phyloP scores from a whole-genome alignment of 495 filamentous ascomycete species.

The Polyplosphaeria fusca region DNA sequence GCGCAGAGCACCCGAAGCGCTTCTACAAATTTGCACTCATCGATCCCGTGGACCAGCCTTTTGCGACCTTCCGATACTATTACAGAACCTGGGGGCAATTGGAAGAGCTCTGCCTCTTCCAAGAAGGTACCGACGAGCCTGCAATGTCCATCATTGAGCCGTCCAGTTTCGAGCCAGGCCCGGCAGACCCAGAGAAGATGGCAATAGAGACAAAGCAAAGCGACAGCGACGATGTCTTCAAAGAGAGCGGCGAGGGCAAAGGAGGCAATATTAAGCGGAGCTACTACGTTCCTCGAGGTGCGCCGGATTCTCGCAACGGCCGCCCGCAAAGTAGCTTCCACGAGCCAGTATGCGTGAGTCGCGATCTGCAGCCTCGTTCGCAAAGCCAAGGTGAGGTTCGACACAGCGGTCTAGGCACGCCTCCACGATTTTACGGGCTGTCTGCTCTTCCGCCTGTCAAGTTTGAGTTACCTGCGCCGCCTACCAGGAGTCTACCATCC shows the following conservation, averaged over 20 bases:
- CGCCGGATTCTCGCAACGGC: not conserved
- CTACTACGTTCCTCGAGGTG: conserved; percentile 8
- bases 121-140: not conserved
- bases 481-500: not conserved
- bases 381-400: too few species aligned
- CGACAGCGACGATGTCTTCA: not conserved
- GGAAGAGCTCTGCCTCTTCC: conserved; percentile 10
- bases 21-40: conserved; percentile 47
- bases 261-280: not conserved
- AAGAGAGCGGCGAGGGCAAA: not conserved
- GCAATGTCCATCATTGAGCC: too few species aligned
- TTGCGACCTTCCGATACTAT: conserved; percentile 42
- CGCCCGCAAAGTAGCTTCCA: not conserved
- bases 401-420: conserved; percentile 11
- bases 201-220: not conserved
- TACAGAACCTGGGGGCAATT: conserved; percentile 35
- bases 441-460: conserved; percentile 23
- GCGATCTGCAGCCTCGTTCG: too few species aligned
- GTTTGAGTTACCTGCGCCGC: conserved; percentile 8
- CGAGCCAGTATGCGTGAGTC: not conserved
- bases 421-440: conserved; percentile 12
- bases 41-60: conserved; percentile 46
- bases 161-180: not conserved
- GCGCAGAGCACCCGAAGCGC: conserved; percentile 37
- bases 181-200: not conserved